Evolutionary conservation across 106 monocot genomes (phyloP), one percentile per base, ranked within the genome.

Genomic region (Dendrobium huoshanense): DNA sequence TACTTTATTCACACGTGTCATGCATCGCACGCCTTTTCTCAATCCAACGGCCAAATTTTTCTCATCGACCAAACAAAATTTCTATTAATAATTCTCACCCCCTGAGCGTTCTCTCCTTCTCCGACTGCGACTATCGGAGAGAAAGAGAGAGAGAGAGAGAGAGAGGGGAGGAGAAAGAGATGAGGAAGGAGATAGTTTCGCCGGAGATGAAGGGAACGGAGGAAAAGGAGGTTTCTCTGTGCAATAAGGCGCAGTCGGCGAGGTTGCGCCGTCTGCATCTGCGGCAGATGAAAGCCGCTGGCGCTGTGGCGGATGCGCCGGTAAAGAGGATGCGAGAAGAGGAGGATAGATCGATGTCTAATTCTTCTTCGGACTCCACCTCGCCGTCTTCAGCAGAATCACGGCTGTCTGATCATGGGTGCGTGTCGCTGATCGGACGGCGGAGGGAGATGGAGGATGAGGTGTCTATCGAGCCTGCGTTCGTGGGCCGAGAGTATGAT

Each of bases 361-460:
- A 61, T 1, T 43, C 19, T 43, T 43, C 74, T 2, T 74, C 74
- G 20, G 7, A 29, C 0, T 74, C 74, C 19, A 41, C 18, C 20
- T 72, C 72, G 11, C 31, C 72, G 16, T 72, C 72, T 4, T 43
- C 42, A 2, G 19, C 3, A 2, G 74, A 74, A 41, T 41, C 74
- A 16, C 9, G 6, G 19, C 43, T 15, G 18, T 19, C 41, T 11
- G 31, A 27, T 27, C 55, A 86, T 73, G 91, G 88, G 20, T 82
- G 67, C 48, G 86, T 85, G 72, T 91, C 88, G 79, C 67, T 91
- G 65, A 77, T 88, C 31, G 91, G 91, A 37, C 22, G 85, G 65
- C 33, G 91, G 82, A 41, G 88, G 81, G 86, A 87, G 79, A 91
- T 91, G 91, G 91, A 91, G 82, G 91, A 91, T 75, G 77, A 88